Conservation (phyloP, 768 basidiomycete species). For the Leccinum boreale region DNA sequence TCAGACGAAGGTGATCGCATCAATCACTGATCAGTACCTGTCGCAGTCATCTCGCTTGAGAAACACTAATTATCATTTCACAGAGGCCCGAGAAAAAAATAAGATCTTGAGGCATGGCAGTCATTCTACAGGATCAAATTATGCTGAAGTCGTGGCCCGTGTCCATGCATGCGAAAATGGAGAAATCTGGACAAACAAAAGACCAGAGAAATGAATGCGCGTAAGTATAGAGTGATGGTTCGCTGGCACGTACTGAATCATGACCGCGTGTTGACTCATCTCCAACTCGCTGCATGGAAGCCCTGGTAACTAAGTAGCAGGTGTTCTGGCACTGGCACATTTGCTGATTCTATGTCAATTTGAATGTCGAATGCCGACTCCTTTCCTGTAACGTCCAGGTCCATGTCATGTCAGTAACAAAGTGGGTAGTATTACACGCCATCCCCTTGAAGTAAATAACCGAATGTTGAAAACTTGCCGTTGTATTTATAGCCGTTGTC, state of each 20-base stretch:
- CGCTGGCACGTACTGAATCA: conserved; percentile 23
- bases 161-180: conserved; percentile 39
- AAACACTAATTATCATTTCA: conserved; percentile 16
- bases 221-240: not conserved
- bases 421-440: not conserved
- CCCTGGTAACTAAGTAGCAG: too few relatives aligned
- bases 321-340: not conserved
- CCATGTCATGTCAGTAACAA: not conserved
- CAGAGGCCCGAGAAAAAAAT: conserved; percentile 48
- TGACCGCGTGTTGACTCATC: conserved; percentile 21
- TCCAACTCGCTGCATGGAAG: conserved; percentile 22
- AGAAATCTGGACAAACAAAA: conserved; percentile 26
- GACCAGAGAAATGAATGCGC: not conserved
- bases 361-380: not conserved
- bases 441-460: conserved; percentile 1
- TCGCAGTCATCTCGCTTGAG: conserved; percentile 20
- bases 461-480: not conserved
- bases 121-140: conserved; percentile 36
- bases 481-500: too few relatives aligned
- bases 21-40: conserved; percentile 12
- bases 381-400: not conserved
- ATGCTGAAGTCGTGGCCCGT: conserved; percentile 30
- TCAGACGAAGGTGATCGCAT: conserved; percentile 16
- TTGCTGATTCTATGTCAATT: not conserved
- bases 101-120: conserved; percentile 27